Percentiles rank a stretch among this genome's conserved stretches.
These are phyloP conservation scores for Termitomyces eurrhizus DNA, from an alignment of 768 basidiomycete genomes.

Conservation along the genomic window DNA sequence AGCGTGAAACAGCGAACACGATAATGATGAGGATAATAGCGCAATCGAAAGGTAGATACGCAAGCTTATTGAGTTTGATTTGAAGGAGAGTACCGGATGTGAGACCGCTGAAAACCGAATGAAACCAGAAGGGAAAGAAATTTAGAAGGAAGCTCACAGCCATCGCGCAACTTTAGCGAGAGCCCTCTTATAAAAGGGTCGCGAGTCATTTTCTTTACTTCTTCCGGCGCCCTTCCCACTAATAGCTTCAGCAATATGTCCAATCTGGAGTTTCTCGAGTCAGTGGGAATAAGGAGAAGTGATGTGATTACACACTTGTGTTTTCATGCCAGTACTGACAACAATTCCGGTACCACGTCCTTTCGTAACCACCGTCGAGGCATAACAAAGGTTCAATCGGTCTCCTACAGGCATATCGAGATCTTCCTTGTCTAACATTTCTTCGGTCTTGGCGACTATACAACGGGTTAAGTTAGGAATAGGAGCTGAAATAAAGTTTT, in stretches of 20 bases:
- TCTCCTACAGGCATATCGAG: slow-evolving; percentile 37
- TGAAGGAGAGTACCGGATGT: slow-evolving; percentile 33
- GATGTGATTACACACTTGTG: slow-evolving; percentile 36
- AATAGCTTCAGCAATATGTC: slow-evolving; percentile 33
- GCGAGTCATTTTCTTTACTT: slow-evolving; percentile 14
- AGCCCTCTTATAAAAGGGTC: slow-evolving; percentile 22
- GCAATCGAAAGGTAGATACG: slow-evolving; percentile 31
- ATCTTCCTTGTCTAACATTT: slow-evolving; percentile 25
- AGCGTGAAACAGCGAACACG: slow-evolving; percentile 32
- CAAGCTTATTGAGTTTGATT: slow-evolving; percentile 32
- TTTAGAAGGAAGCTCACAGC: slow-evolving; percentile 22
- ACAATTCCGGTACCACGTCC: slow-evolving; percentile 47
- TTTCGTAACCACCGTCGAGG: slow-evolving; percentile 41
- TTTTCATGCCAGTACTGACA: slow-evolving; percentile 47
- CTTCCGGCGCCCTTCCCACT: slow-evolving; percentile 20
- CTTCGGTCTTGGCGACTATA: slow-evolving; percentile 35
- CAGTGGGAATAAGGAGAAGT: background rate
- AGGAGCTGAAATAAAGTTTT: background rate
- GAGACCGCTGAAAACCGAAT: slow-evolving; percentile 23
- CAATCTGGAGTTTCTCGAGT: slow-evolving; percentile 24
- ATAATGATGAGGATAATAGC: slow-evolving; percentile 34
- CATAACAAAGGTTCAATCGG: slow-evolving; percentile 39
- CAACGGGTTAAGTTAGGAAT: background rate
- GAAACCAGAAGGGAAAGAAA: background rate
- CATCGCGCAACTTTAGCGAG: slow-evolving; percentile 19